Conservation (phyloP, 2,329 filamentous ascomycete species). For the Hymenoscyphus fraxineus region DNA sequence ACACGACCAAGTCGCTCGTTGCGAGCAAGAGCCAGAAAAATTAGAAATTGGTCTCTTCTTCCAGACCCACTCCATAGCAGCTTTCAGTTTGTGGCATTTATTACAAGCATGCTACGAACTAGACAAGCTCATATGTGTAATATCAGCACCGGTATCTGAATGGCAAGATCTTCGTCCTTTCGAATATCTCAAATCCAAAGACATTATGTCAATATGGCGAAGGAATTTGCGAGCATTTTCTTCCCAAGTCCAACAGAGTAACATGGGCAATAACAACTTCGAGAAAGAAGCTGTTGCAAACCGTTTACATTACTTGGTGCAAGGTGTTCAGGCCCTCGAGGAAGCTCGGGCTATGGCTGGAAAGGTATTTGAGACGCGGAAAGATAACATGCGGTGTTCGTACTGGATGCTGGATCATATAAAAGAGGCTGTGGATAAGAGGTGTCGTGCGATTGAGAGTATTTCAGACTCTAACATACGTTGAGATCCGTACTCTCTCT, state of each 20-base stretch:
- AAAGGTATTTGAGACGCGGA: background rate
- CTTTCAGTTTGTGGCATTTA: slow-evolving; percentile 20
- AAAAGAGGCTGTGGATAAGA: background rate
- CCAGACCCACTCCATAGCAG: slow-evolving; percentile 17
- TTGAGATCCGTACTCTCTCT: background rate
- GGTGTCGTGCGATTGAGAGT: background rate
- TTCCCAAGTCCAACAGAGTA: background rate
- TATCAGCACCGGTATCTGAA: background rate
- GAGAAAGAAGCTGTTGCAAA: background rate
- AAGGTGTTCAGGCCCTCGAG: background rate
- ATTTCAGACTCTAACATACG: background rate
- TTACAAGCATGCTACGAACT: slow-evolving; percentile 18
- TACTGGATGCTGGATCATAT: background rate
- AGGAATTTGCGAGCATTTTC: background rate
- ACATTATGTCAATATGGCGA: background rate
- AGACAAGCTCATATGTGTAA: slow-evolving; percentile 14
- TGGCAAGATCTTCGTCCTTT: background rate
- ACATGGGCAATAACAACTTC: background rate
- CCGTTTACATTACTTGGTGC: background rate
- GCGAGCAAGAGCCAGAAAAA: slow-evolving; percentile 5
- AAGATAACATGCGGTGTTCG: background rate
- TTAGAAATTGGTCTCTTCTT: slow-evolving; percentile 16
- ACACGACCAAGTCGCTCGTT: background rate
- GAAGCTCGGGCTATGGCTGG: background rate
- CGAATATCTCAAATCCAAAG: background rate